Base-by-base conservation (phyloP, 495 filamentous ascomycete genomes). In the Daldinia caldariorum region DNA sequence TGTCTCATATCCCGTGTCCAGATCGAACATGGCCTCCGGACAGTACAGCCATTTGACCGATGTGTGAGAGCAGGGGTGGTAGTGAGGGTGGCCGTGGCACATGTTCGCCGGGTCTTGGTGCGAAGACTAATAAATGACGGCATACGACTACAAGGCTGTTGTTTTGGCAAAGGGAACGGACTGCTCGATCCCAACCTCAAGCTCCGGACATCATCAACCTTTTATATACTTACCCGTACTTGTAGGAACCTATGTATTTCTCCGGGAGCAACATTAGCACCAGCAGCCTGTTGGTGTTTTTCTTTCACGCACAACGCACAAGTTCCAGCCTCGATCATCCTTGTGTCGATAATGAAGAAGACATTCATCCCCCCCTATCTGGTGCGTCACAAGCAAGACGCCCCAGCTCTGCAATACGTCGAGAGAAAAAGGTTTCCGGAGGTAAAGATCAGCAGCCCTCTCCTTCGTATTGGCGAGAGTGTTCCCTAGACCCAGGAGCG, bases 11-110 rank as follows among this genome's bases (percentile, higher is more conserved):
- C 80, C 80, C 12, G 78, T 83, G 47, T 76, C 64, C 31, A 81
- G 47, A 66, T 82, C 79, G 54, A 83, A 79, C 22, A 72, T 68
- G 16, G 81, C 80, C 47, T 78, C 74, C 26, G 77, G 77, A 57
- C 81, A 83, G 66, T 82, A 82, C 66, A 80, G 73, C 81, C 81
- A 83, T 45, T 74, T 77, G 29, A 82, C 71, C 31, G 81, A 83
- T 29, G 76, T 77, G 56, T 83, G 81, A 31, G 76, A 78, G 66
- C 81, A 83, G 18, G 77, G 67, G 38, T 83, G 81, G 41, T 74
- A 70, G 55, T 78, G 79, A 59, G 81, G 80, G 45, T 80, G 80
- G 56, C 81, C 80, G 75, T 81, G 77, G 39, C 81, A 83, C 81
- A 83, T 83, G 56, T 49, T 72, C 65, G 59, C 39, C 53, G 58